Conservation (phyloP, 2,329 filamentous ascomycete genomes). For the Dendryphion nanum region DNA sequence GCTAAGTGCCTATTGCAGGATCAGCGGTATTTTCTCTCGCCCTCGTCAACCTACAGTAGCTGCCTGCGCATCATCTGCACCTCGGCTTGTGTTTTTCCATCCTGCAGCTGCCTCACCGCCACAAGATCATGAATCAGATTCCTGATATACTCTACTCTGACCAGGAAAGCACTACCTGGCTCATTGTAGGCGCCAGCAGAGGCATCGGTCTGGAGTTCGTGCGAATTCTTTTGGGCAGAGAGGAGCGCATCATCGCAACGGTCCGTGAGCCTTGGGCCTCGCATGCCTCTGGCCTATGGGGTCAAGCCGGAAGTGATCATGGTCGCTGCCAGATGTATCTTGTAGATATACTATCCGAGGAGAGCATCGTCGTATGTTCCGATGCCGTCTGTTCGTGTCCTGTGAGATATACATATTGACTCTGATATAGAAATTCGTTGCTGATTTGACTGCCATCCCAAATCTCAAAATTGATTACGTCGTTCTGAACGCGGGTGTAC, state of each 20-base stretch:
- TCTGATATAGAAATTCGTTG: constrained; percentile 42
- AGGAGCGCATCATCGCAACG: constrained; percentile 53
- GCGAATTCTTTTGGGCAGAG: constrained; percentile 47
- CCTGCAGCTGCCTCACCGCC: neutral
- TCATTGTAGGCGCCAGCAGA: constrained; percentile 48
- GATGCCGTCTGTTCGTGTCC: too few relatives aligned
- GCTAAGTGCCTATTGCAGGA: too few relatives aligned
- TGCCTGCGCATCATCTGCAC: too few relatives aligned
- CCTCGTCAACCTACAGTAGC: too few relatives aligned
- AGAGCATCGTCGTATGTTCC: constrained; percentile 48
- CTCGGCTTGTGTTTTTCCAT: neutral
- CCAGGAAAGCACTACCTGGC: constrained; percentile 44
- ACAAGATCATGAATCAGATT: constrained; percentile 40
- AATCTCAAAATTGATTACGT: constrained; percentile 52
- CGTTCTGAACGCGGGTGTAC: constrained; percentile 57
- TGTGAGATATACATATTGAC: too few relatives aligned
- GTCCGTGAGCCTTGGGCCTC: constrained; percentile 45
- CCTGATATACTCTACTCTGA: constrained; percentile 43
- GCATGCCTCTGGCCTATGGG: constrained; percentile 42
- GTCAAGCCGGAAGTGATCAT: constrained; percentile 43
- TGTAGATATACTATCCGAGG: constrained; percentile 55
- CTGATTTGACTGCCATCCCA: constrained; percentile 39
- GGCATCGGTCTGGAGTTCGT: constrained; percentile 55
- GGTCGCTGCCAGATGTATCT: constrained; percentile 48
- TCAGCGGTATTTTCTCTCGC: too few relatives aligned